A percentile compares a stretch with the other conserved stretches of the same genome.
These are phyloP conservation scores for Ophiostoma sp. DNA, from an alignment of 2,329 filamentous ascomycete genomes.

Conservation along the genomic window DNA sequence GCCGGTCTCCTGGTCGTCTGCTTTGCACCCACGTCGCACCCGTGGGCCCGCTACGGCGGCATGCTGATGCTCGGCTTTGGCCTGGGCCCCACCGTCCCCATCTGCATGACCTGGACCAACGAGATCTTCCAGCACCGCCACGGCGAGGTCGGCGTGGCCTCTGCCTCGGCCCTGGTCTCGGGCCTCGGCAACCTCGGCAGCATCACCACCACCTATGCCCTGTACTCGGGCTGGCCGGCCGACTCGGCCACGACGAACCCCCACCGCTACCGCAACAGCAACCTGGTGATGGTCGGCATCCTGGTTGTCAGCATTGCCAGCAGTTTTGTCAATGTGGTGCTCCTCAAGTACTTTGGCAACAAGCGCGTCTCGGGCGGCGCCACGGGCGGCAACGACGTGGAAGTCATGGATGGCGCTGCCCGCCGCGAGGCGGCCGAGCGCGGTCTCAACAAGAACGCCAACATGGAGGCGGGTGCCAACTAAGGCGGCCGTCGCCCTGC, in stretches of 20 bases:
- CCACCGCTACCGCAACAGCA: slow-evolving; percentile 73
- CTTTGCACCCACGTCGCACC: slow-evolving; percentile 58
- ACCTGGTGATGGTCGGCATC: slow-evolving; percentile 83
- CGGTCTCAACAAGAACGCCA: slow-evolving; percentile 42
- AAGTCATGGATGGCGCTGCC: slow-evolving; percentile 56
- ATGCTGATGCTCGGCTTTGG: slow-evolving; percentile 88
- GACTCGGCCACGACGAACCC: slow-evolving; percentile 61
- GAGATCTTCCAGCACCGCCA: slow-evolving; percentile 87
- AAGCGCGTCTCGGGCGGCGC: slow-evolving; percentile 45
- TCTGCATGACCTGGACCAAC: slow-evolving; percentile 89
- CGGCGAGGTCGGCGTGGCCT: slow-evolving; percentile 84
- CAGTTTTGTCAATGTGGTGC: slow-evolving; percentile 61
- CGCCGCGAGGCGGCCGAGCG: slow-evolving; percentile 53
- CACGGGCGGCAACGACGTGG: slow-evolving; percentile 37
- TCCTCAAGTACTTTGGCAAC: slow-evolving; percentile 57
- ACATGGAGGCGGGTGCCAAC: slow-evolving; percentile 33
- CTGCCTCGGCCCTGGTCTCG: slow-evolving; percentile 78
- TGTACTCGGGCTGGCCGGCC: slow-evolving; percentile 80
- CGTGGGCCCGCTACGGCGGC: slow-evolving; percentile 82
- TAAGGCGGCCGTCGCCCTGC: neutral
- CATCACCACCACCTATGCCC: slow-evolving; percentile 80
- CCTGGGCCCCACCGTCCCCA: slow-evolving; percentile 82
- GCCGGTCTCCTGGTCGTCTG: slow-evolving; percentile 73
- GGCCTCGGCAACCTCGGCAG: slow-evolving; percentile 82
- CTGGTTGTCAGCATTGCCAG: slow-evolving; percentile 70